These are phyloP conservation scores for Parachaetomium inaequale DNA, from an alignment of 495 filamentous ascomycete genomes.

Conservation along the genomic window DNA sequence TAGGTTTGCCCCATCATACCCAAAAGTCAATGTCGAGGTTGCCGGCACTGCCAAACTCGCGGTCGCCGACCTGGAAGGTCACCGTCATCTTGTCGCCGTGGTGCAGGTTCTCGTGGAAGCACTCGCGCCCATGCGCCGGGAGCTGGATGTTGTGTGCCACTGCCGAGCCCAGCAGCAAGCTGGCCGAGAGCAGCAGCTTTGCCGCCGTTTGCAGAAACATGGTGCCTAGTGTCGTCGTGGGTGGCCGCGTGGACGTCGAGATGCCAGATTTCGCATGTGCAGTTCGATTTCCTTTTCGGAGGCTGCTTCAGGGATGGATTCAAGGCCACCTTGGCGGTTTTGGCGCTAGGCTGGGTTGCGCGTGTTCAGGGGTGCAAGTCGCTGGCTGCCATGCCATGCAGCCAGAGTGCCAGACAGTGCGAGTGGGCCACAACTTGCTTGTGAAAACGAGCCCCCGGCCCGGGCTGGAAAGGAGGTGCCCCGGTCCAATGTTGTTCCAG, in stretches of 20 bases:
- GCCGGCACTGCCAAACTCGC: slow-evolving; percentile 91
- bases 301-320: slow-evolving; percentile 22
- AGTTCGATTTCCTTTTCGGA: slow-evolving; percentile 16
- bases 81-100: slow-evolving; percentile 97
- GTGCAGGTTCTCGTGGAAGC: slow-evolving; percentile 93
- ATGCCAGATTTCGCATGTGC: slow-evolving; percentile 25
- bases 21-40: slow-evolving; percentile 98
- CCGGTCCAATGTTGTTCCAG: slow-evolving; percentile 32
- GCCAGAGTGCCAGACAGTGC: slow-evolving; percentile 1
- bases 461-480: slow-evolving; percentile 3
- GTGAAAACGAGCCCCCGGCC: slow-evolving; percentile 24
- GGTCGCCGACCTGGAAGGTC: slow-evolving; percentile 94
- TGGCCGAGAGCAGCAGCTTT: slow-evolving; percentile 59
- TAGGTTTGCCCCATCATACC: slow-evolving; percentile 53
- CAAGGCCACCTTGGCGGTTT: slow-evolving; percentile 33
- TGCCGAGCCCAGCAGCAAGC: slow-evolving; percentile 59
- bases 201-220: slow-evolving; percentile 40
- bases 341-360: slow-evolving; percentile 9
- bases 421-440: neutral
- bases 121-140: slow-evolving; percentile 84
- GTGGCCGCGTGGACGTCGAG: slow-evolving; percentile 10
- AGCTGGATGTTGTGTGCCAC: slow-evolving; percentile 93
- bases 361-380: slow-evolving; percentile 3
- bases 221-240: slow-evolving; percentile 12
- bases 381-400: neutral